Evolutionary conservation across 805 yeast genomes (phyloP).

Genomic region (Kuraishia piskuri): DNA sequence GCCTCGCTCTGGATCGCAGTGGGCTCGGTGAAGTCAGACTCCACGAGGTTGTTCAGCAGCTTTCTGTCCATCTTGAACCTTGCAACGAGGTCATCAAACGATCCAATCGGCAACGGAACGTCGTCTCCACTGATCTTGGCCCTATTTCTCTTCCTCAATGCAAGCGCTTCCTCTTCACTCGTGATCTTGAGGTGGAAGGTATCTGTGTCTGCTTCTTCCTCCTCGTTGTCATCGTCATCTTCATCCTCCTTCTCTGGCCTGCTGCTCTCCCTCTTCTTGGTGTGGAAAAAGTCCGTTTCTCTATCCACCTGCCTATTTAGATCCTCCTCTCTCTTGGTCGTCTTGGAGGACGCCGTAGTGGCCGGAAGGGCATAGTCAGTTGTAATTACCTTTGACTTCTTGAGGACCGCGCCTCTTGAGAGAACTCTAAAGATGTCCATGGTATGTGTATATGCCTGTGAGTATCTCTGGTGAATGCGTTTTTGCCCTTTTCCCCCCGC

Average conservation of each 20-base stretch:
- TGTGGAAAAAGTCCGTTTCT: constrained; percentile 80
- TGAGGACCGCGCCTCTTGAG: constrained; percentile 77
- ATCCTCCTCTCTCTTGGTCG: constrained; percentile 26
- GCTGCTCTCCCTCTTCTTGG: constrained; percentile 29
- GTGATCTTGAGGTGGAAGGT: constrained; percentile 34
- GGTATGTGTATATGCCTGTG: not conserved
- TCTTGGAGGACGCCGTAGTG: constrained; percentile 10
- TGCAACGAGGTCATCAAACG: constrained; percentile 70
- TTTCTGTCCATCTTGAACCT: constrained; percentile 58
- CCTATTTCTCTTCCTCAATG: constrained; percentile 48
- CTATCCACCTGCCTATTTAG: constrained; percentile 45
- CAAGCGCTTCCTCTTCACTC: constrained; percentile 47
- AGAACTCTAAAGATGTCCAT: constrained; percentile 90
- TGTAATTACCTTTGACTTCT: constrained; percentile 39
- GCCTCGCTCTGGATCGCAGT: constrained; percentile 92
- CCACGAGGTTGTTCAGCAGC: constrained; percentile 54
- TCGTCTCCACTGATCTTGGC: constrained; percentile 79
- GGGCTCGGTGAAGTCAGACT: constrained; percentile 72
- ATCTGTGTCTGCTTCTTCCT: constrained; percentile 19
- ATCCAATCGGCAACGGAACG: constrained; percentile 83
- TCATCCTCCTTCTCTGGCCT: constrained; percentile 16
- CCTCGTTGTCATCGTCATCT: constrained; percentile 18
- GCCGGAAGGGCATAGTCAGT: constrained; percentile 31
- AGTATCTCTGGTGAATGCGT: not conserved
- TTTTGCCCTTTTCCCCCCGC: too few relatives aligned